Percentiles rank a stretch among this genome's conserved stretches.
Conservation (phyloP, 139 green algal genomes). For the Diplosphaera chodatii region DNA sequence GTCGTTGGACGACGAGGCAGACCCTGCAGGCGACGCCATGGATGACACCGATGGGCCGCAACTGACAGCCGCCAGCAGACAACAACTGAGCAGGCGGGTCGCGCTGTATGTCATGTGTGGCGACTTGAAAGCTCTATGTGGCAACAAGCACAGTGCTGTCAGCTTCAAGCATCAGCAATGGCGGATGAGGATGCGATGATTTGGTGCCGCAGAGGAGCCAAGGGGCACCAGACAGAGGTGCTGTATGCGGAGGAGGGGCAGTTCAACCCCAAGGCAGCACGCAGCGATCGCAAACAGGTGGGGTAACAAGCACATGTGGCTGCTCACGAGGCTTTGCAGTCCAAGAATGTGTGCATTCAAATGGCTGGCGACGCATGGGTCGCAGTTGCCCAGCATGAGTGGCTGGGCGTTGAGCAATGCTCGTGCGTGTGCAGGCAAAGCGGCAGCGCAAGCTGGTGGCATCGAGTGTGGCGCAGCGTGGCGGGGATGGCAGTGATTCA, state of each 20-base stretch:
- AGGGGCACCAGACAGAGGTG: constrained; percentile 32
- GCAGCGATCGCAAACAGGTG: constrained; percentile 38
- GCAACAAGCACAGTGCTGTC: too few relatives aligned
- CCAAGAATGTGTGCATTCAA: too few relatives aligned
- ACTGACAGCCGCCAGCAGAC: not conserved
- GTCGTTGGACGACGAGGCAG: constrained; percentile 17
- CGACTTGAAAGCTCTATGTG: too few relatives aligned
- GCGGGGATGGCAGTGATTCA: not conserved
- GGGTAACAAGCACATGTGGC: too few relatives aligned
- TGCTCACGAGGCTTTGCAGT: too few relatives aligned
- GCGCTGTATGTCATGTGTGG: too few relatives aligned
- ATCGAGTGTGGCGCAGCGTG: not conserved
- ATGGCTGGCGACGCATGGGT: too few relatives aligned
- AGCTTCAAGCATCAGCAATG: too few relatives aligned
- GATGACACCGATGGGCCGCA: constrained; percentile 24
- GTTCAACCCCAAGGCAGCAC: constrained; percentile 69
- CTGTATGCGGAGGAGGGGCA: constrained; percentile 75
- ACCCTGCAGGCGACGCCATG: constrained; percentile 32
- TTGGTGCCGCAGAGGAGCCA: not conserved
- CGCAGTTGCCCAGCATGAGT: too few relatives aligned
- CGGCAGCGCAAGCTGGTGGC: constrained; percentile 20
- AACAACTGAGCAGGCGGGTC: too few relatives aligned
- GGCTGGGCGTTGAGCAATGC: too few relatives aligned
- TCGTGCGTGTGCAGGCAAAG: constrained; percentile 28
- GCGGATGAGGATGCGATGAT: not conserved